These are phyloP conservation scores for Aspergillus calidoustus DNA, from an alignment of 2,329 filamentous ascomycete species.

Conservation along the genomic window DNA sequence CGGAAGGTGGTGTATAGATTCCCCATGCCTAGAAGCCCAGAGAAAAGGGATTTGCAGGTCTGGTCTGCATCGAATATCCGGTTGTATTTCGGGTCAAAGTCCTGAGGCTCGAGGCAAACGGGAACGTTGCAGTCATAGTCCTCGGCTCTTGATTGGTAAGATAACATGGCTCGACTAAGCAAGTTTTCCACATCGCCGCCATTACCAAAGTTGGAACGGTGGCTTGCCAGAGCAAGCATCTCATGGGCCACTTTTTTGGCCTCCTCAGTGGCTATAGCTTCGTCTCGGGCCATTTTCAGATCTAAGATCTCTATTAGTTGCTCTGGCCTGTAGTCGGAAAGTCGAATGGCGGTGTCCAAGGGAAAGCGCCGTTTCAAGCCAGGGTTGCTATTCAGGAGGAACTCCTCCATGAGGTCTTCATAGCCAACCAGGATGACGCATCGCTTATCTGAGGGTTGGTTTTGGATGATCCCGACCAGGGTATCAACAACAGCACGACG, in stretches of 20 bases:
- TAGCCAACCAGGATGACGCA: slow-evolving; percentile 76
- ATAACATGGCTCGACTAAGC: slow-evolving; percentile 60
- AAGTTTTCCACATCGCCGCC: slow-evolving; percentile 74
- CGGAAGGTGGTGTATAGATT: no score
- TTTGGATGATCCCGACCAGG: slow-evolving; percentile 74
- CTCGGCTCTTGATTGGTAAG: slow-evolving; percentile 53
- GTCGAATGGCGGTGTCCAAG: no score
- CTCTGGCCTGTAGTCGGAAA: no score
- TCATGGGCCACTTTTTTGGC: slow-evolving; percentile 60
- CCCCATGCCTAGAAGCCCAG: no score
- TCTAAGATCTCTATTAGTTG: no score
- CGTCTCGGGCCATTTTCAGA: no score
- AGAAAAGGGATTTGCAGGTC: no score
- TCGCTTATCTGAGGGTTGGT: slow-evolving; percentile 69
- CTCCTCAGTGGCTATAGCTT: no score
- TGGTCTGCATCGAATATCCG: not conserved
- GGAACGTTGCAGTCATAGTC: not conserved
- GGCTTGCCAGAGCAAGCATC: slow-evolving; percentile 64
- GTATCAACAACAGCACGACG: slow-evolving; percentile 68
- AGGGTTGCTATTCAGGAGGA: slow-evolving; percentile 74
- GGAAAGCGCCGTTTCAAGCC: slow-evolving; percentile 71
- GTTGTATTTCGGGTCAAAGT: slow-evolving; percentile 5
- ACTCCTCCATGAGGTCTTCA: slow-evolving; percentile 68
- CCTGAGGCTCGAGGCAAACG: not conserved
- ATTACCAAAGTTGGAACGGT: slow-evolving; percentile 71